phyloP scores from a whole-genome alignment of 139 green algal genomes.

The Diplosphaera chodatii region DNA sequence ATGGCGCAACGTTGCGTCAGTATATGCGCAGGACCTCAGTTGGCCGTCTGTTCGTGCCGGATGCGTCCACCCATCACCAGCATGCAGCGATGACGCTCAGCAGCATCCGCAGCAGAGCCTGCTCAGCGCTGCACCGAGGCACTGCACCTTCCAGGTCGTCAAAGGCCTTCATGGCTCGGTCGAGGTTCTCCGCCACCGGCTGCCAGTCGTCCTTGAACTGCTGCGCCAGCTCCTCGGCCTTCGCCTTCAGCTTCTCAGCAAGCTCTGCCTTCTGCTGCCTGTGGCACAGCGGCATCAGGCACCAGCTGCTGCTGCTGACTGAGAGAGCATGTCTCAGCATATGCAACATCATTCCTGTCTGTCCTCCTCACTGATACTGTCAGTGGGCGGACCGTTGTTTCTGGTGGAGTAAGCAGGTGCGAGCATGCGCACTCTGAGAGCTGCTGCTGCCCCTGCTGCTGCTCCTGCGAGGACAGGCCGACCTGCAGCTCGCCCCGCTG shows the following conservation, averaged over 20 bases:
- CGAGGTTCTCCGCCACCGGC: slow-evolving; percentile 71
- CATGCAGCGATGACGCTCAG: too few species aligned
- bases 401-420: too few species aligned
- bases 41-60: too few species aligned
- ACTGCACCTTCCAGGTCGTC: slow-evolving; percentile 59
- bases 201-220: slow-evolving; percentile 78
- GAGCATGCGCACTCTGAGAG: background rate
- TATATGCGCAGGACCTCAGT: too few species aligned
- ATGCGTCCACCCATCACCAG: too few species aligned
- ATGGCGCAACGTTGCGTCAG: too few species aligned
- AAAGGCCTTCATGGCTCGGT: slow-evolving; percentile 49
- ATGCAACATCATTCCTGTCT: background rate
- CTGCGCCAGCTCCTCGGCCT: slow-evolving; percentile 64
- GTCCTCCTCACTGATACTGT: background rate
- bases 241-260: slow-evolving; percentile 26
- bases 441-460: slow-evolving; percentile 6
- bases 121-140: background rate
- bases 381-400: too few species aligned
- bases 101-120: background rate
- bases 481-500: slow-evolving; percentile 15
- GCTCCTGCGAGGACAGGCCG: slow-evolving; percentile 18
- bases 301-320: too few species aligned
- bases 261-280: slow-evolving; percentile 13
- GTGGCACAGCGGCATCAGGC: background rate
- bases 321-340: too few species aligned